phyloP scores from a whole-genome alignment of 805 yeast genomes.

The Schwanniomyces pseudopolymorphus region DNA sequence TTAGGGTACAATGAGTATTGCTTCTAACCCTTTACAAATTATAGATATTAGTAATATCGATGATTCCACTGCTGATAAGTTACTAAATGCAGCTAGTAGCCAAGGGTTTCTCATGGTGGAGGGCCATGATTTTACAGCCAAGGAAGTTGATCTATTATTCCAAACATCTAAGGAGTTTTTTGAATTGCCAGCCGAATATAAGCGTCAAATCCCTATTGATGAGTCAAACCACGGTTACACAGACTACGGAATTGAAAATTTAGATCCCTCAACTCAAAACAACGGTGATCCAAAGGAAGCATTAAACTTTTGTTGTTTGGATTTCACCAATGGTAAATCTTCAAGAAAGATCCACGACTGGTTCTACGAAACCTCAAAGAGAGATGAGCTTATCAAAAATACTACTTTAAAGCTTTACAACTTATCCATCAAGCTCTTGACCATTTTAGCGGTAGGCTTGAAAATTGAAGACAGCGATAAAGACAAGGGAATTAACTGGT shows the following conservation, averaged over 20 bases:
- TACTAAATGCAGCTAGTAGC: slow-evolving; percentile 58
- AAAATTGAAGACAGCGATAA: slow-evolving; percentile 50
- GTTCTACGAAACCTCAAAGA: slow-evolving; percentile 41
- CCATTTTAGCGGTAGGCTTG: slow-evolving; percentile 60
- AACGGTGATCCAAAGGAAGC: slow-evolving; percentile 67
- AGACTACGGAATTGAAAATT: slow-evolving; percentile 52
- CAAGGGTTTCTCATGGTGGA: slow-evolving; percentile 68
- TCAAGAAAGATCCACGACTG: slow-evolving; percentile 48
- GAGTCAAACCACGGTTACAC: slow-evolving; percentile 63
- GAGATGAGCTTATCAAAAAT: slow-evolving; percentile 39
- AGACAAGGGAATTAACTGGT: slow-evolving; percentile 53
- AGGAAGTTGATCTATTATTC: slow-evolving; percentile 54
- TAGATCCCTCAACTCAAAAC: slow-evolving; percentile 34
- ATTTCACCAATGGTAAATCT: slow-evolving; percentile 47
- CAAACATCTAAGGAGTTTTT: slow-evolving; percentile 52
- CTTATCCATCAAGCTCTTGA: slow-evolving; percentile 50
- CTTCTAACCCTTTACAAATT: slow-evolving; percentile 48
- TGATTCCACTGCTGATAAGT: slow-evolving; percentile 45
- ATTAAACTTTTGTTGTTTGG: slow-evolving; percentile 60
- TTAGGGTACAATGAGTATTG: not conserved
- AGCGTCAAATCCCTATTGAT: slow-evolving; percentile 50
- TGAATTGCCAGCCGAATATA: slow-evolving; percentile 49
- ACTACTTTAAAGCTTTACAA: slow-evolving; percentile 45
- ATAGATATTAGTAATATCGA: slow-evolving; percentile 55
- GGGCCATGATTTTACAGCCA: slow-evolving; percentile 61